phyloP scores from a whole-genome alignment of 1,139 yeast species.

The Kazachstania sp. region DNA sequence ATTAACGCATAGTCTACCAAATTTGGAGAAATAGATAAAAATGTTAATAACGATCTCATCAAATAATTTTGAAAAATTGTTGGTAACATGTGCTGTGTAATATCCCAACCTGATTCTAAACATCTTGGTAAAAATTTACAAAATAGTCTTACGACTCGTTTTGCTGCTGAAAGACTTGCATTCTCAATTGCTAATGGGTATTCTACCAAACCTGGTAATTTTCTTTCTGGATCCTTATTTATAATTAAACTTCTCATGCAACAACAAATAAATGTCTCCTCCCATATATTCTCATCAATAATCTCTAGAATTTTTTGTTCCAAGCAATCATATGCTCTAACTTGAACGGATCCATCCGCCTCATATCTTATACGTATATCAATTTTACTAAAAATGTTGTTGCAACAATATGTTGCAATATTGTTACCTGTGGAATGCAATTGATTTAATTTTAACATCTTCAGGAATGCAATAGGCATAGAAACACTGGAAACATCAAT shows the following conservation, averaged over 20 bases:
- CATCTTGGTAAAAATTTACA: conserved; percentile 63
- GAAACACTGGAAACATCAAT: conserved; percentile 52
- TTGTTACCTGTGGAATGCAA: conserved; percentile 9
- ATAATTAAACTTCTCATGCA: conserved; percentile 65
- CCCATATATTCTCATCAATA: conserved; percentile 48
- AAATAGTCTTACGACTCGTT: conserved; percentile 50
- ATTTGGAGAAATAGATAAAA: conserved; percentile 54
- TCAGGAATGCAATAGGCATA: conserved; percentile 64
- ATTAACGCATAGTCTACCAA: conserved; percentile 51
- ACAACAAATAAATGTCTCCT: conserved; percentile 69
- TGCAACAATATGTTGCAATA: conserved; percentile 44
- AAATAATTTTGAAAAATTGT: conserved; percentile 62
- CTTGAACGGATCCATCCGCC: conserved; percentile 42
- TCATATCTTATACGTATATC: conserved; percentile 66
- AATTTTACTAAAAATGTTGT: conserved; percentile 55
- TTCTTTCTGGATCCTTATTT: conserved; percentile 58
- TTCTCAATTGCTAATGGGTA: conserved; percentile 37
- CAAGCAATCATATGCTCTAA: conserved; percentile 32
- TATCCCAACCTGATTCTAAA: conserved; percentile 51
- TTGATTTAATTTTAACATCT: conserved; percentile 52
- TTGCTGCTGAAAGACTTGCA: conserved; percentile 37
- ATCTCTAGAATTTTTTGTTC: conserved; percentile 19
- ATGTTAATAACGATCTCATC: conserved; percentile 62
- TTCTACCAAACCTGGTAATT: conserved; percentile 44
- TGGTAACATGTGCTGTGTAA: conserved; percentile 50